These are phyloP conservation scores for Tylopilus felleus DNA, from an alignment of 768 basidiomycete species.

Conservation along the genomic window DNA sequence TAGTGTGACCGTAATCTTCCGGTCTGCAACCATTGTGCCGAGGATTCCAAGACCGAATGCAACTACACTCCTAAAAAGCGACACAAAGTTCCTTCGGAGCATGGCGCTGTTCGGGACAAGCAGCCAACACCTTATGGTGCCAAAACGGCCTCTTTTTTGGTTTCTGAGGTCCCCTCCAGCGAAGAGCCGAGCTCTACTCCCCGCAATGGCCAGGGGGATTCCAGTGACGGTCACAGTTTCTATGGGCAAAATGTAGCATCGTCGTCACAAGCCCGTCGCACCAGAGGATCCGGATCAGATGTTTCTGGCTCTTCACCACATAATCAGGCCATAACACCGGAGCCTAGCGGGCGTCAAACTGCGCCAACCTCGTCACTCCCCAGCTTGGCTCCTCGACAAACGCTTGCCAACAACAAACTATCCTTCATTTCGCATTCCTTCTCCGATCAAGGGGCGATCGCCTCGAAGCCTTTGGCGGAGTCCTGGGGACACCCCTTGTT, in stretches of 20 bases:
- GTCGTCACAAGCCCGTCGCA: slow-evolving; percentile 26
- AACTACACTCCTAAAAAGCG: slow-evolving; percentile 74
- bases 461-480: slow-evolving; percentile 44
- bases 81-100: slow-evolving; percentile 49
- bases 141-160: slow-evolving; percentile 48
- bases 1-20: slow-evolving; percentile 74
- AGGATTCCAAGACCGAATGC: slow-evolving; percentile 53
- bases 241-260: slow-evolving; percentile 48
- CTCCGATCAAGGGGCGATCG: slow-evolving; percentile 36
- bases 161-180: slow-evolving; percentile 37
- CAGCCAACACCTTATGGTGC: slow-evolving; percentile 40
- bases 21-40: slow-evolving; percentile 62
- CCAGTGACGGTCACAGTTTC: slow-evolving; percentile 38
- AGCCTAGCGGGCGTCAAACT: slow-evolving; percentile 20
- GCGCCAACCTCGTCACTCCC: slow-evolving; percentile 20
- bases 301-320: slow-evolving; percentile 16
- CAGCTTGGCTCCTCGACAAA: slow-evolving; percentile 23
- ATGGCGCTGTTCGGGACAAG: slow-evolving; percentile 35
- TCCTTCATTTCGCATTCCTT: slow-evolving; percentile 47
- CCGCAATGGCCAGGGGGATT: slow-evolving; percentile 21
- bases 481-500: slow-evolving; percentile 61
- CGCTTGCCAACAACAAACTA: slow-evolving; percentile 26
- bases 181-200: slow-evolving; percentile 27
- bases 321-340: slow-evolving; percentile 22
- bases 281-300: slow-evolving; percentile 25